Evolutionary conservation across 768 basidiomycete genomes (phyloP).

Genomic region (Lactarius hatsudake): DNA sequence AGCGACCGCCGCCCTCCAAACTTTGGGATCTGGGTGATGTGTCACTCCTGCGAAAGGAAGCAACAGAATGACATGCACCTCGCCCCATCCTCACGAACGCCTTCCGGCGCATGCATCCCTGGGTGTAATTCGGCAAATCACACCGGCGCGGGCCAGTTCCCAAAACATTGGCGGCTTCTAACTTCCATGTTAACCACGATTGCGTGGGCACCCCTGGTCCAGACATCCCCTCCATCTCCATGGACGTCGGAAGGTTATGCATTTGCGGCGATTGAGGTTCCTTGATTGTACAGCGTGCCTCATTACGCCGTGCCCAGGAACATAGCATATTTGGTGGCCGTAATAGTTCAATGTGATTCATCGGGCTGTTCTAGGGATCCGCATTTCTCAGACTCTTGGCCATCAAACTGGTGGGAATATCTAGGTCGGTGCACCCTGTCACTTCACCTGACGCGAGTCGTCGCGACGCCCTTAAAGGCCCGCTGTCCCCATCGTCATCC

Average conservation of each 20-base stretch:
- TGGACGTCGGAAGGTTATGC: slow-evolving; percentile 23
- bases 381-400: slow-evolving; percentile 1
- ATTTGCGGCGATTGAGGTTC: slow-evolving; percentile 20
- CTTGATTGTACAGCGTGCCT: not conserved
- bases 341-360: slow-evolving; percentile 11
- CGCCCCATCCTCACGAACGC: not conserved
- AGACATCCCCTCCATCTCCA: slow-evolving; percentile 16
- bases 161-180: slow-evolving; percentile 1
- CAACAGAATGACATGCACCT: not conserved
- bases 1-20: not conserved
- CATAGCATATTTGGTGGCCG: slow-evolving; percentile 7
- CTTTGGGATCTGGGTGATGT: not conserved
- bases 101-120: not conserved
- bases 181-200: slow-evolving; percentile 11
- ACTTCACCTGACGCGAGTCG: not conserved
- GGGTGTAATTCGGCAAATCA: slow-evolving; percentile 3
- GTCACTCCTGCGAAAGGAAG: slow-evolving; percentile 11
- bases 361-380: slow-evolving; percentile 5
- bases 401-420: slow-evolving; percentile 6
- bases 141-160: not conserved
- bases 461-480: slow-evolving; percentile 16
- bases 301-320: slow-evolving; percentile 17
- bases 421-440: not conserved
- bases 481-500: not conserved
- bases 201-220: slow-evolving; percentile 3